A percentile compares a stretch with the other conserved stretches of the same genome.
Evolutionary conservation across 805 yeast genomes (phyloP).

Genomic region (Nakazawaea molendinolei): DNA sequence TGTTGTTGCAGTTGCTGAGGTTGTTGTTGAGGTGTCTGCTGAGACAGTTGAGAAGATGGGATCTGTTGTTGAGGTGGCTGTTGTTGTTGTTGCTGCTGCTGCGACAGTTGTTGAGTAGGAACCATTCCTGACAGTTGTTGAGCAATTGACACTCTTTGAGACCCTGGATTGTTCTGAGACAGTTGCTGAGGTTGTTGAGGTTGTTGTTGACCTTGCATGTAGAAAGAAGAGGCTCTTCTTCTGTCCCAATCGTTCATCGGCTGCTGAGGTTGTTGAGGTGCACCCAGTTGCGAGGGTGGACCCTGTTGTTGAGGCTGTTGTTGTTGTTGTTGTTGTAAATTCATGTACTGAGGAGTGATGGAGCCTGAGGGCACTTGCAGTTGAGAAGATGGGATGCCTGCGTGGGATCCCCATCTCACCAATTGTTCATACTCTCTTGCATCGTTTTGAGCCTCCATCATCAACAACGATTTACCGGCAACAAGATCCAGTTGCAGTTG

Average conservation of each 20-base stretch:
- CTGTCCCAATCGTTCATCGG: slow-evolving; percentile 11
- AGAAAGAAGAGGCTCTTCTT: slow-evolving; percentile 9
- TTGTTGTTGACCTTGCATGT: slow-evolving; percentile 9
- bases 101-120: slow-evolving; percentile 7
- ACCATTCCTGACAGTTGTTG: slow-evolving; percentile 8
- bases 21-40: slow-evolving; percentile 10
- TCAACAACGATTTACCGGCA: slow-evolving; percentile 36
- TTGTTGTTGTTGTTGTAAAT: slow-evolving; percentile 11
- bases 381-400: slow-evolving; percentile 2
- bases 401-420: slow-evolving; percentile 26
- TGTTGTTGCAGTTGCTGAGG: slow-evolving; percentile 13
- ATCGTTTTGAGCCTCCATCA: slow-evolving; percentile 41
- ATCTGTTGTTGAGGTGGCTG: slow-evolving; percentile 17
- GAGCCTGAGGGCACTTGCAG: slow-evolving; percentile 8
- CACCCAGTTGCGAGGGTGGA: slow-evolving; percentile 18
- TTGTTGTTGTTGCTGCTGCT: slow-evolving; percentile 1
- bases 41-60: too few relatives aligned
- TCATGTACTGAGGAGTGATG: slow-evolving; percentile 8
- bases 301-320: slow-evolving; percentile 19
- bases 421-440: slow-evolving; percentile 40
- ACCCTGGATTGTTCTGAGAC: too few relatives aligned
- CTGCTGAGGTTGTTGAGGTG: slow-evolving; percentile 14
- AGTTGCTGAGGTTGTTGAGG: slow-evolving; percentile 12
- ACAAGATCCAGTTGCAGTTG: slow-evolving; percentile 19
- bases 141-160: too few relatives aligned